These are phyloP conservation scores for Gossypium stocksii DNA, from an alignment of 345 rosid species.

Conservation along the genomic window DNA sequence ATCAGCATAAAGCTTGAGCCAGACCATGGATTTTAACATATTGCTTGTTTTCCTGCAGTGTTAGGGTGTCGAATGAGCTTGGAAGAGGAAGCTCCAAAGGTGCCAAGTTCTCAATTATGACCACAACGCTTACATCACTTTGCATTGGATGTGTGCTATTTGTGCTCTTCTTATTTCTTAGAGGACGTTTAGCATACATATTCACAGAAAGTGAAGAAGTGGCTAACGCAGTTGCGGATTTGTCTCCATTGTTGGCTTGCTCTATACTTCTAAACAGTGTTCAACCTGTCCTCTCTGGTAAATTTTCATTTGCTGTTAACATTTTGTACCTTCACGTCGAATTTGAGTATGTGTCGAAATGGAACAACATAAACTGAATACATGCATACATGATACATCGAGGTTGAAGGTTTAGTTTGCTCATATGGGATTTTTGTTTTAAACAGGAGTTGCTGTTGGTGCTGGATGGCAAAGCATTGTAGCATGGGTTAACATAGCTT, in stretches of 20 bases:
- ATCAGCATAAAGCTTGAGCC: background rate
- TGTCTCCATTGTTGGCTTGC: constrained; percentile 64
- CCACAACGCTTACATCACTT: constrained; percentile 43
- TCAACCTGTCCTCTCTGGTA: constrained; percentile 88
- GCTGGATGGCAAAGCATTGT: constrained; percentile 84
- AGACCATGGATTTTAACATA: background rate
- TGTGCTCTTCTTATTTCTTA: constrained; percentile 40
- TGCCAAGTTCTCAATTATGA: constrained; percentile 50
- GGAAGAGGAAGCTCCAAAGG: constrained; percentile 59
- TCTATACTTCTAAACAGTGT: constrained; percentile 77
- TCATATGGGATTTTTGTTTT: background rate
- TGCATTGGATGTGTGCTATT: constrained; percentile 47
- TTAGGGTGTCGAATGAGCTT: constrained; percentile 78
- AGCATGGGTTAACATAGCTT: constrained; percentile 62
- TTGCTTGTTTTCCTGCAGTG: constrained; percentile 34
- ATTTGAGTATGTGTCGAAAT: background rate
- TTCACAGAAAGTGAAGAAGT: constrained; percentile 54
- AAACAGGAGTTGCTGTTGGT: constrained; percentile 71
- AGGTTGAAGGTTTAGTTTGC: background rate
- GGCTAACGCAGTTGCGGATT: constrained; percentile 54
- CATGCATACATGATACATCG: too few relatives aligned
- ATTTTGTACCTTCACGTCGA: background rate
- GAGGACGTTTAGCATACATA: constrained; percentile 57
- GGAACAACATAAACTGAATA: background rate
- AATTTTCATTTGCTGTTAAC: background rate